Evolutionary conservation across 352 stramenopile species (phyloP), one percentile per base, ranked within the genome.

Genomic region (Aphanomyces euteiches): DNA sequence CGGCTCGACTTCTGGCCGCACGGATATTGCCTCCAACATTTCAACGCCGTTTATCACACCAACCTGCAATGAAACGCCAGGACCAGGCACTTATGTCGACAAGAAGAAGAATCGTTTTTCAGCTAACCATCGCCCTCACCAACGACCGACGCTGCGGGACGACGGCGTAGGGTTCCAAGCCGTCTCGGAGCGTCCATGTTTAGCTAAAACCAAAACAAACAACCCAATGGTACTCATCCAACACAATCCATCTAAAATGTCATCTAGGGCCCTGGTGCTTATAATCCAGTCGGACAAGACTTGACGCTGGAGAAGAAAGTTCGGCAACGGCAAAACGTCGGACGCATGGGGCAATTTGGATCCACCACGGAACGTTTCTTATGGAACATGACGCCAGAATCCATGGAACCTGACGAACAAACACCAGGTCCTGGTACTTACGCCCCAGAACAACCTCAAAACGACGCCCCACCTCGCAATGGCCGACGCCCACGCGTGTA

Each of bases 321-420:
- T 21, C 77, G 77, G 72, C 68, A 75, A 4, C 82, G 81, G 41
- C 73, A 85, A 10, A 76, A 74, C 7, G 78, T 91, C 17, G 85
- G 85, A 2, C 81, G 85, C 48, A 84, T 85, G 53, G 83, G 85
- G 37, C 77, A 89, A 17, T 92, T 92, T 69, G 85, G 85, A n/a
- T 83, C 83, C 12, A 92, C 78, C 3, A 85, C 85, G 1, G 83
- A 90, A 69, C 79, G 85, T n/a, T 79, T 84, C 45, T 74, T 92
- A 5, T 92, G 83, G 85, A 81, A 81, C 64, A 47, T 70, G 6
- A 74, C 79, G 3, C 74, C 90, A 39, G 80, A 85, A 56, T 76
- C 72, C 21, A 74, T 79, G 40, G 78, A 88, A 63, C 59, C 72
- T 2, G 73, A 89, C 4, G 80, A 83, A 12, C 67, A 78, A 21